Evolutionary conservation across 495 filamentous ascomycete species (phyloP), one percentile per base, ranked within the genome.

Genomic region (Penicillium paxilli): DNA sequence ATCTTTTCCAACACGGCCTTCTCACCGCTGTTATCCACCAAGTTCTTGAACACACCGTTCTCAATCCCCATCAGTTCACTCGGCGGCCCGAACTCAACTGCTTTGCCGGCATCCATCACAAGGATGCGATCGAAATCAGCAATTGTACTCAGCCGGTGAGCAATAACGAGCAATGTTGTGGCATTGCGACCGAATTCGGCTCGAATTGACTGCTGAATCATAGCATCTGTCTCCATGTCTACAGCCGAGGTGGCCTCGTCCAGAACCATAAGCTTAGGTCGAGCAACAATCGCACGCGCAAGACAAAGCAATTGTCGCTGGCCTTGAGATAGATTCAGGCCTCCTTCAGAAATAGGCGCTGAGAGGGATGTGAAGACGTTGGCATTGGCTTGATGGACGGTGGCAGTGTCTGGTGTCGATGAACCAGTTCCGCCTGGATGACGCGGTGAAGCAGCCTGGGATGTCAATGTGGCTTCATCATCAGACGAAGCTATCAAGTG

Each of bases 231-330:
- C 32, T 85, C 81, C 86, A 90, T 91, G 68, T 96, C 92, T 4
- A 96, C 90, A 3, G 92, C 89, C 4, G 84, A 88, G 0, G 92
- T 96, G 0, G 92, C 92, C 71, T 96, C 92, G 63, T 96, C 92
- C 9, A 96, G 79, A 8, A 96, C 84, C 81, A 96, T 87, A 54
- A 96, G 86, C 60, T 88, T 88, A 10, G 90, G 89, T 0, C 84
- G 80, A 4, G 83, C 76, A 25, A 95, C 85, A 61, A 96, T 93
- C 30, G 92, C 91, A 5, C 92, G 86, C 0, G 92, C 91, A 1
- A 96, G 84, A 59, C 91, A 94, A 11, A 96, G 81, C 1, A 96
- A 88, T 63, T 96, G 92, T 5, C 90, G 80, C 66, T 96, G 91
- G 3, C 92, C 92, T 62, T 95, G 91, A 0, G 88, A 91, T 10